Conservation (phyloP, 2,329 filamentous ascomycete genomes). For the Coleophoma cylindrospora region DNA sequence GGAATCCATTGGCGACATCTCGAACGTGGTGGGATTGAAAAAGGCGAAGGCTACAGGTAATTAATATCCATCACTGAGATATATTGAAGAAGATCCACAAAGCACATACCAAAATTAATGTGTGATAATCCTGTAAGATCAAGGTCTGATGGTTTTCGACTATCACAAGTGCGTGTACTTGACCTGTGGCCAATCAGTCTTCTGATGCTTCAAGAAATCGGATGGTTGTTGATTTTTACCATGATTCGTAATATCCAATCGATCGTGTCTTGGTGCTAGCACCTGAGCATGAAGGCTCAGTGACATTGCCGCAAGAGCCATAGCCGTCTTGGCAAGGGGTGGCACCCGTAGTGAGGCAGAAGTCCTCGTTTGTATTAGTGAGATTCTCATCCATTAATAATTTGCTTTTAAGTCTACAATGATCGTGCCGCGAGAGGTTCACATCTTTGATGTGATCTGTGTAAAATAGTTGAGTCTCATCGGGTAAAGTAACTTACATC, state of each 20-base stretch:
- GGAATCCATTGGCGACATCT: conserved; percentile 19
- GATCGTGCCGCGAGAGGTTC: not conserved
- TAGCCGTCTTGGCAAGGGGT: not conserved
- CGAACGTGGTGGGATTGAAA: conserved; percentile 31
- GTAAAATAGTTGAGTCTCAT: not conserved
- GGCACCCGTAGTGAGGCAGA: not conserved
- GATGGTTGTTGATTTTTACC: conserved; percentile 8
- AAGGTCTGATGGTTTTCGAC: conserved; percentile 2
- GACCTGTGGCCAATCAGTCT: not conserved
- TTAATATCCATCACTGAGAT: conserved; percentile 2
- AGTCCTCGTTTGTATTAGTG: not conserved
- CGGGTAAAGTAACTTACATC: too few species aligned
- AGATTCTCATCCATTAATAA: not conserved
- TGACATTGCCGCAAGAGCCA: conserved; percentile 1
- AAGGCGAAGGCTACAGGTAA: conserved; percentile 34
- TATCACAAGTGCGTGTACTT: conserved; percentile 6
- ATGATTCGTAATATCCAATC: conserved; percentile 33
- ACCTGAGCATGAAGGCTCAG: conserved; percentile 5
- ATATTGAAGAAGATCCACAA: too few species aligned
- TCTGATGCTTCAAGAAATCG: conserved; percentile 7
- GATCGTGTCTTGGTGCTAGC: conserved; percentile 6
- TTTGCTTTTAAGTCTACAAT: not conserved
- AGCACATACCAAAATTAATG: conserved; percentile 7
- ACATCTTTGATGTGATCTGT: not conserved
- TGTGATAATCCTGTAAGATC: conserved; percentile 19